These are phyloP conservation scores for Streptanthus diversifolius DNA, from an alignment of 345 rosid species.

Conservation along the genomic window DNA sequence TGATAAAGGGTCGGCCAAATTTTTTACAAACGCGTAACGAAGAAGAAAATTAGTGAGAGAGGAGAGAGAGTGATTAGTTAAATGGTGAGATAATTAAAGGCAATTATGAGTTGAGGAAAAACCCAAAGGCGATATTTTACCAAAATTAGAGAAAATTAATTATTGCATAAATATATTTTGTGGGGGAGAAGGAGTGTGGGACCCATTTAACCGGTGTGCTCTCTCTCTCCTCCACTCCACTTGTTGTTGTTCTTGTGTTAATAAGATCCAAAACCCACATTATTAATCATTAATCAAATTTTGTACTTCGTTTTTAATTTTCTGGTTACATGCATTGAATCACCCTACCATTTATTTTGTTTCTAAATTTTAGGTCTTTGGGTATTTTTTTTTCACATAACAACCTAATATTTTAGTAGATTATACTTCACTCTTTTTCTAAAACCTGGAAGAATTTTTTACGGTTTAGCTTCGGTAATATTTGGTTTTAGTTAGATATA, in stretches of 20 bases:
- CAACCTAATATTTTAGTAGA: neutral
- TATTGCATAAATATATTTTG: neutral
- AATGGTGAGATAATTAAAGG: conserved; percentile 29
- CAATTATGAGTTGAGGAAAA: conserved; percentile 24
- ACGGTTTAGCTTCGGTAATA: neutral
- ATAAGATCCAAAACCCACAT: neutral
- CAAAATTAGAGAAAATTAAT: neutral
- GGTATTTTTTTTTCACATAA: neutral
- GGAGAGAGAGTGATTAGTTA: conserved; percentile 26
- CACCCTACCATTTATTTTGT: neutral
- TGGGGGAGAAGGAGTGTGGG: conserved; percentile 20
- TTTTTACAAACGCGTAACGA: conserved; percentile 38
- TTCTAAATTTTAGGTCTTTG: neutral
- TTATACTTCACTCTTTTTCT: neutral
- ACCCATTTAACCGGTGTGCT: conserved; percentile 19
- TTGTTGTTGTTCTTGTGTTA: neutral
- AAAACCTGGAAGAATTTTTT: neutral
- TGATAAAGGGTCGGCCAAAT: conserved; percentile 19
- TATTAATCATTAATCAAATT: conserved; percentile 6
- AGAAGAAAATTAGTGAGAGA: conserved; percentile 33
- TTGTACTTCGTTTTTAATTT: neutral
- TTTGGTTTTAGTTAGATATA: neutral
- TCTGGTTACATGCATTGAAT: conserved; percentile 6
- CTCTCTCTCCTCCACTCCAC: conserved; percentile 19
- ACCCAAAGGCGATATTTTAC: conserved; percentile 11